phyloP scores from a whole-genome alignment of 176 grass and related monocot species.

The Calamus simplicifolius region DNA sequence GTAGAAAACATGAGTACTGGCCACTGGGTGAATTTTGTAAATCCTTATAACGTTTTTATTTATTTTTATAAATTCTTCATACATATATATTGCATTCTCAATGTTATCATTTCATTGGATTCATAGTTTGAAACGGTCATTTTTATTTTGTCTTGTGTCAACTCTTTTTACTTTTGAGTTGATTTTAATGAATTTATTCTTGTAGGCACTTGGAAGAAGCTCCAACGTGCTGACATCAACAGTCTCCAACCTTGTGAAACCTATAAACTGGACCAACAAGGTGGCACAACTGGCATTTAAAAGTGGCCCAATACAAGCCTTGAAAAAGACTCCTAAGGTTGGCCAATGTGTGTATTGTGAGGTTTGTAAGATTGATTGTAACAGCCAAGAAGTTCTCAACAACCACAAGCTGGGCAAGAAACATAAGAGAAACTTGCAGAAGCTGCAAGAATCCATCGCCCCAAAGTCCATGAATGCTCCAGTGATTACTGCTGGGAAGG shows the following conservation, averaged over 20 bases:
- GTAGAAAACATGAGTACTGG: too few species aligned
- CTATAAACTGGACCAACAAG: neutral
- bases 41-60: too few species aligned
- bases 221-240: neutral
- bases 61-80: too few species aligned
- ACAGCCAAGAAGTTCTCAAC: slow-evolving; percentile 23
- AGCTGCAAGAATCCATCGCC: slow-evolving; percentile 4
- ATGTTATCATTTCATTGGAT: too few species aligned
- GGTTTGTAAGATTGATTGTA: slow-evolving; percentile 26
- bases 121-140: too few species aligned
- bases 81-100: too few species aligned
- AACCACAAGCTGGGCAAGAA: slow-evolving; percentile 29
- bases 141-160: too few species aligned
- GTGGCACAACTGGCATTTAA: slow-evolving; percentile 8
- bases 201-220: too few species aligned
- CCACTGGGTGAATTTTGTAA: too few species aligned
- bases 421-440: slow-evolving; percentile 22
- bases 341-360: slow-evolving; percentile 16
- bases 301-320: neutral
- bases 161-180: too few species aligned
- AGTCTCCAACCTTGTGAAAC: slow-evolving; percentile 11
- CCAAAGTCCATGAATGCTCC: slow-evolving; percentile 7
- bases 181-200: too few species aligned
- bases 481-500: neutral
- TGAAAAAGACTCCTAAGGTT: neutral